Evolutionary conservation across 805 yeast genomes (phyloP), one percentile per base, ranked within the genome.

Genomic region (Ogataea saltuana): DNA sequence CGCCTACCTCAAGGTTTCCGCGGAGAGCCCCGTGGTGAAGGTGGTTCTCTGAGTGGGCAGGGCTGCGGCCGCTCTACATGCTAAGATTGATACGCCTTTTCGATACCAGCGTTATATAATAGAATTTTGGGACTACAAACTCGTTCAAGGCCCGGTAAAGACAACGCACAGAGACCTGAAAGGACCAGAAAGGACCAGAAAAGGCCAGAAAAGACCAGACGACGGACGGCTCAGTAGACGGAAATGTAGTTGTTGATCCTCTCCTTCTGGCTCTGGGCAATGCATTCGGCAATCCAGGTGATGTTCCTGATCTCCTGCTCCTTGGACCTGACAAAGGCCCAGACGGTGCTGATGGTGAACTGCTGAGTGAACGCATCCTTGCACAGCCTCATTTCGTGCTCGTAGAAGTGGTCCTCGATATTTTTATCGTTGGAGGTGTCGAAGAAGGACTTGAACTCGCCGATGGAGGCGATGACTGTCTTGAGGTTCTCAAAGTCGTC

Each of bases 211-310:
- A 7, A 22, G 25, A 10, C 25, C 10, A 22, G 7, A 22, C 22
- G 16, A 22, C 27, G 27, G 20, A 16, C 15, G 2, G 11, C 20
- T 58, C 70, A 89, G 56, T 83, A 88, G 30, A 91, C 97, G 33
- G 95, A 73, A 48, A 95, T 89, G 64, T 89, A 95, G 65, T 87
- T 88, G 57, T 85, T 83, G 53, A 93, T 88, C 65, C 97, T 80
- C 62, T 88, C 95, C 71, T 89, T 88, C 74, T 93, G 99, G 64
- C 89, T 90, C 67, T 95, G 99, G 23, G 98, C 97, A 70, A 93
- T 93, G 73, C 99, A 93, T 71, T 93, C 99, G 38, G 98, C 96
- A 44, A 93, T 91, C 99, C 99, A 93, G n/a, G 98, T 88, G 53
- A 93, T 85, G 65, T 93, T 93, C 68, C 99, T 80, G 46, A 95